Base-by-base conservation (phyloP, 345 rosid species). In the Aquilaria malaccensis region DNA sequence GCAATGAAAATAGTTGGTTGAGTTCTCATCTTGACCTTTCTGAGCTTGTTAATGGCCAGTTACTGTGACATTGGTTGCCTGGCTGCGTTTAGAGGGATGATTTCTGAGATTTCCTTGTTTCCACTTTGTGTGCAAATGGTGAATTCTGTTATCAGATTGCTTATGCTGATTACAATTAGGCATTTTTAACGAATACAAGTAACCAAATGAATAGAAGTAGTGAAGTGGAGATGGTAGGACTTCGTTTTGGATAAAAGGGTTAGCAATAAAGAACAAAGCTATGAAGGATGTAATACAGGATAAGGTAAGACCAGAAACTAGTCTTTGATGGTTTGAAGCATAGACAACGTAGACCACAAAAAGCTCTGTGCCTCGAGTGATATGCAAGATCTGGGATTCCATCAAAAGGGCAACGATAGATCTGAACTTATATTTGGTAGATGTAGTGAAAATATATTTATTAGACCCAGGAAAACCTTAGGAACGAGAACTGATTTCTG, bases 1-100 rank as follows among this genome's bases (percentile, higher is more conserved):
- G 30, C 14, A 10, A 57, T 62, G 50, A 57, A 68, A 58, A 33
- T 59, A 67, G 45, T 47, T 33, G 3, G 57, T 65, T 13, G 15
- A 45, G 30, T 22, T 29, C 64, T 56, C 33, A 41, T 37, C 15
- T 30, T 29, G 61, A 48, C 47, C 55, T 30, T 62, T 41, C 5
- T 32, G 37, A 7, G 56, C 11, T 9, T 33, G 7, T 58, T 14
- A 9, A 15, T 30, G 22, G 51, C n/a, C 52, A 11, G n/a, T 13
- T 32, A 22, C 22, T 51, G 64, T 32, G 30, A 37, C 7, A 5
- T 37, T 37, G 5, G 43, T 37, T 37, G 43, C 9, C 10, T 6
- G 29, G 10, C 4, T 10, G 31, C 10, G 56, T 52, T 2, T 9
- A 15, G 12, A 53, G 33, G 2, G 2, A 22, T 22, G 56, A 5